Evolutionary conservation across 805 yeast species (phyloP).

Genomic region (Lachancea meyersii): DNA sequence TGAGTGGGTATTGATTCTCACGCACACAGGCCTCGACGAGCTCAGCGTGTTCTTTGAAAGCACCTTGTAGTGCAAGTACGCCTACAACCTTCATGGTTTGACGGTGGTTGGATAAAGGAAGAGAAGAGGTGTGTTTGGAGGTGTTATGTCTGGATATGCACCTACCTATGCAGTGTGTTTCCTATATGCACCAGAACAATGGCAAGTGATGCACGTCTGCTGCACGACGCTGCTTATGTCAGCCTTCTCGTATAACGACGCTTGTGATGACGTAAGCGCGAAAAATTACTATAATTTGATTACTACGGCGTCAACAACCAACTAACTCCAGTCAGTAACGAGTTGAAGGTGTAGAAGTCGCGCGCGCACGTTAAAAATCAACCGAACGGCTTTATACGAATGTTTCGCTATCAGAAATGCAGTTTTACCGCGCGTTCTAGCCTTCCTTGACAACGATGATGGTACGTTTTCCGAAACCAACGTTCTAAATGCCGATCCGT

Average conservation of each 20-base stretch:
- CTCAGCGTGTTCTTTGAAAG: constrained; percentile 61
- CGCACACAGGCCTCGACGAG: constrained; percentile 38
- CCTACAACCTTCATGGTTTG: constrained; percentile 42
- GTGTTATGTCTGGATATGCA: no score
- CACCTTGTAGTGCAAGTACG: constrained; percentile 74
- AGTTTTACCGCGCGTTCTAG: no score
- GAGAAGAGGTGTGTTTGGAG: no score
- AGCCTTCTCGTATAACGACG: neutral
- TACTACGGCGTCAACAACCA: no score
- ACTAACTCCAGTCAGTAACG: no score
- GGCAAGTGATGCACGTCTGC: neutral
- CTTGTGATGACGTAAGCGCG: neutral
- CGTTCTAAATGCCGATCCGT: neutral
- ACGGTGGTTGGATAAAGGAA: no score
- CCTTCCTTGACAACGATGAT: neutral
- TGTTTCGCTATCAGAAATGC: no score
- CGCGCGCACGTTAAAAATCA: no score
- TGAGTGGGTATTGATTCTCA: constrained; percentile 22
- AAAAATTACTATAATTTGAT: neutral
- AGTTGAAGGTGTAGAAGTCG: no score
- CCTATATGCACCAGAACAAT: neutral
- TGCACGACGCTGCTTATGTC: neutral
- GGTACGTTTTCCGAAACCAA: neutral
- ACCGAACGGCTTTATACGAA: no score
- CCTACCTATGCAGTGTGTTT: constrained; percentile 1